A percentile compares a stretch with the other conserved stretches of the same genome.
Conservation (phyloP, 805 yeast genomes). For the Wickerhamiella spandovensis region DNA sequence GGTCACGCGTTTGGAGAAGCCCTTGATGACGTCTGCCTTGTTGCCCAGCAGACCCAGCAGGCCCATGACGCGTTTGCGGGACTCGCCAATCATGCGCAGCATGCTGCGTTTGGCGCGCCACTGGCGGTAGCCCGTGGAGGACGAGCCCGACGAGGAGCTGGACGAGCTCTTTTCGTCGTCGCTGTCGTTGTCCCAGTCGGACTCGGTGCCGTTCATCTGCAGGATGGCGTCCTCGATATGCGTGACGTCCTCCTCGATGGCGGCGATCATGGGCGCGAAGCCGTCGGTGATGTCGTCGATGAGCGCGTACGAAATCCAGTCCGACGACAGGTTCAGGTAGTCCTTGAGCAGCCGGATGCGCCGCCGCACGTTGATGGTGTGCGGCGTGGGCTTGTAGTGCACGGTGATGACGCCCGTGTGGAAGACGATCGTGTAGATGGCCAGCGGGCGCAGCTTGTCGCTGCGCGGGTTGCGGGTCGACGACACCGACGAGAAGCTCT, state of each 20-base stretch:
- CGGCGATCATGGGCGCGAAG: conserved; percentile 90
- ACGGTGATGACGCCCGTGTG: conserved; percentile 83
- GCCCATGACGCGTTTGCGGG: conserved; percentile 89
- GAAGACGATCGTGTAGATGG: conserved; percentile 87
- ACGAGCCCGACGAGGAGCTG: conserved; percentile 17
- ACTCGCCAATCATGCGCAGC: conserved; percentile 89
- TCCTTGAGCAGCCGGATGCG: conserved; percentile 80
- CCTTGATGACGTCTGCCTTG: conserved; percentile 95
- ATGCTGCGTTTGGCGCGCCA: conserved; percentile 93
- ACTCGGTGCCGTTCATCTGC: conserved; percentile 63
- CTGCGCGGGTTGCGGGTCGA: conserved; percentile 12
- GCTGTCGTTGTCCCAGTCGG: conserved; percentile 29
- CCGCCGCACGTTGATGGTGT: conserved; percentile 88
- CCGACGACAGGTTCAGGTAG: conserved; percentile 79
- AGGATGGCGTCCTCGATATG: conserved; percentile 87
- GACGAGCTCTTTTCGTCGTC: conserved; percentile 27
- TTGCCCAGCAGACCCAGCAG: conserved; percentile 70
- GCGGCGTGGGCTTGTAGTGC: conserved; percentile 91
- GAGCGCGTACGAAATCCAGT: conserved; percentile 94
- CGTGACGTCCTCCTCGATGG: conserved; percentile 89
- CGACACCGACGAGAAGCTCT: conserved; percentile 5
- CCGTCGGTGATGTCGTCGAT: conserved; percentile 97
- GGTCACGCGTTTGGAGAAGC: conserved; percentile 80
- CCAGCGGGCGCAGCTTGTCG: conserved; percentile 67
- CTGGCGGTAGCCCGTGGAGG: conserved; percentile 36